Base-by-base conservation (phyloP, 2,329 filamentous ascomycete species). In the Coniochaeta sp. region DNA sequence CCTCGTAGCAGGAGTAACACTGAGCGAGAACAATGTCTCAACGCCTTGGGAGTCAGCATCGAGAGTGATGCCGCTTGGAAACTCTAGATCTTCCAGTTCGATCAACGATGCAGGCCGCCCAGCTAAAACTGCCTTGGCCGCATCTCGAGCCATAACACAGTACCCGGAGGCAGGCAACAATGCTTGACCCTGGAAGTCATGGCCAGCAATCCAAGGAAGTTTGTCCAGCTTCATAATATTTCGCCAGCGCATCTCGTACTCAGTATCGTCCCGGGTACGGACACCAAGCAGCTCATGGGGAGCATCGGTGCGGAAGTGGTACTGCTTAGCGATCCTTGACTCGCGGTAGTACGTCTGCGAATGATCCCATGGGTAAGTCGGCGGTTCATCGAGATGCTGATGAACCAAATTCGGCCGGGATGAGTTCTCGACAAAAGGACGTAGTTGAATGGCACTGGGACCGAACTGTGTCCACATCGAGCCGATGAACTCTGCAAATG, bases 331-430 rank as follows among this genome's bases (percentile, higher is more conserved):
- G 6, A 79, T 64, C 4, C 78, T 72, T 17, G 77, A 76, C 61
- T 81, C 76, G 24, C 75, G 71, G 69, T 76, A 80, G 62, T 77
- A 72, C 1, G 64, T 60, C 28, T 73, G 71, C 1, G 73, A 72
- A 64, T 81, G 79, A 50, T 82, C 76, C 77, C 80, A 83, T 0
- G 75, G 72, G 60, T 83, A 83, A 0, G 66, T 60, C 1, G 80
- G 80, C 0, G 78, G 60, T 38, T 71, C 62, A 1, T 52, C 22
- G 6, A 72, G 56, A 4, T 64, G 65, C 9, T 60, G 55, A 0
- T 60, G 26, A 16, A 61, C 33, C 9, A 71, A 60, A 17, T 64
- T 58, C 0, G 66, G 64, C 17, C 67, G 64, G 1, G 64, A 31
- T 0, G 69, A 71, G n/a, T 62, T 59, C 5, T 58, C n/a, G 9